phyloP scores from a whole-genome alignment of 129 eudicot species.

The Centaurea solstitialis region DNA sequence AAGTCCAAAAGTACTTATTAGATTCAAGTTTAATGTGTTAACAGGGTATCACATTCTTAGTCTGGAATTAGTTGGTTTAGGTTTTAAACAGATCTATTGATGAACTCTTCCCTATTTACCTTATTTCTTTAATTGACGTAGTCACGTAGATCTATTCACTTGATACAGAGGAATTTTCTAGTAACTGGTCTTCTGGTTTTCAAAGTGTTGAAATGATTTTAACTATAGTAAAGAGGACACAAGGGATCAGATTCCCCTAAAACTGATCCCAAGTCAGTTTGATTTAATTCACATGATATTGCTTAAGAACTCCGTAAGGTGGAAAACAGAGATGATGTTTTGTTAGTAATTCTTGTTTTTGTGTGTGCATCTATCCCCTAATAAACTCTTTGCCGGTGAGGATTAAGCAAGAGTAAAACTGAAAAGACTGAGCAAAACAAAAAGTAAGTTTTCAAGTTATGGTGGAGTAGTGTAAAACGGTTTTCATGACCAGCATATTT shows the following conservation, averaged over 20 bases:
- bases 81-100: not conserved
- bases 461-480: not conserved
- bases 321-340: not conserved
- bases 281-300: not conserved
- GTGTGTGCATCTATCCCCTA: not conserved
- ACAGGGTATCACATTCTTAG: not conserved
- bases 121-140: not conserved
- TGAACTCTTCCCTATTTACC: not conserved
- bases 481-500: not conserved
- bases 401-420: not conserved
- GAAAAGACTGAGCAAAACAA: not conserved
- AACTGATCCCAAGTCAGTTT: not conserved
- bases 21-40: not conserved
- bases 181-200: not conserved
- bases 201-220: not conserved
- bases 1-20: not conserved
- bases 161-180: not conserved
- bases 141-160: not conserved
- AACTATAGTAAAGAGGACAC: not conserved
- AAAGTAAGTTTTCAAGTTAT: not conserved
- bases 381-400: not conserved
- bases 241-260: not conserved
- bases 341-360: not conserved
- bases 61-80: not conserved
- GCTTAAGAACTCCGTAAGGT: not conserved